phyloP scores from a whole-genome alignment of 345 rosid genomes.

The Lepidium africanum region DNA sequence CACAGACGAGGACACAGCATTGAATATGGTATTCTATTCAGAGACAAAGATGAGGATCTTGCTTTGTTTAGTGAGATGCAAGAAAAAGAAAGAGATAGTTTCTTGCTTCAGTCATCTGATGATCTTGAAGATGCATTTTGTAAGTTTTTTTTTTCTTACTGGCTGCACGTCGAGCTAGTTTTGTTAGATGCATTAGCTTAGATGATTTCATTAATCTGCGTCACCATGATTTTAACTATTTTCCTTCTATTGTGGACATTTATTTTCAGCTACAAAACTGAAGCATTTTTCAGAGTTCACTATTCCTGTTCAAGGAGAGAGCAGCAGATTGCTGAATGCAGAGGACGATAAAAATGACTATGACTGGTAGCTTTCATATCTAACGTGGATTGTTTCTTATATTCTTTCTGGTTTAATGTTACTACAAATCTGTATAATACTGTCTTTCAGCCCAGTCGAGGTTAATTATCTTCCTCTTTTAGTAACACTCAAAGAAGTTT shows the following conservation, averaged over 20 bases:
- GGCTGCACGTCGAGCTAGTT: not conserved
- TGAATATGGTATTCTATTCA: slow-evolving; percentile 54
- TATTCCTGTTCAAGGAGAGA: slow-evolving; percentile 80
- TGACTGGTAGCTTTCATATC: slow-evolving; percentile 59
- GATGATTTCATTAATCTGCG: slow-evolving; percentile 8
- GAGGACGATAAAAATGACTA: slow-evolving; percentile 95
- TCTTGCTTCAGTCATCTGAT: slow-evolving; percentile 75
- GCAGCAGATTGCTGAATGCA: slow-evolving; percentile 71
- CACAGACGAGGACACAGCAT: slow-evolving; percentile 74
- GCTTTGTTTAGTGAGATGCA: slow-evolving; percentile 87
- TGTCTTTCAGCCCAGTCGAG: not conserved
- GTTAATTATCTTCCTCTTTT: not conserved
- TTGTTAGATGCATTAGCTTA: not conserved
- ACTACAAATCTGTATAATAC: not conserved
- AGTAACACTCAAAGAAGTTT: not conserved
- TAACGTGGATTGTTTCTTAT: not conserved
- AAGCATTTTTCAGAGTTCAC: slow-evolving; percentile 72
- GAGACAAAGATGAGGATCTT: slow-evolving; percentile 83
- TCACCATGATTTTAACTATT: not conserved
- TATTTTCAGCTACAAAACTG: slow-evolving; percentile 62
- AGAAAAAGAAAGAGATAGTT: slow-evolving; percentile 68
- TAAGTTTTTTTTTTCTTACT: slow-evolving; percentile 30
- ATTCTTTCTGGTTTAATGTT: not conserved
- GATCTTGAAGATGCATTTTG: slow-evolving; percentile 82
- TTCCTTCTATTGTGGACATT: slow-evolving; percentile 9